phyloP scores from a whole-genome alignment of 371 early-diverging fungal genomes.

The Caulochytrium protostelioides region DNA sequence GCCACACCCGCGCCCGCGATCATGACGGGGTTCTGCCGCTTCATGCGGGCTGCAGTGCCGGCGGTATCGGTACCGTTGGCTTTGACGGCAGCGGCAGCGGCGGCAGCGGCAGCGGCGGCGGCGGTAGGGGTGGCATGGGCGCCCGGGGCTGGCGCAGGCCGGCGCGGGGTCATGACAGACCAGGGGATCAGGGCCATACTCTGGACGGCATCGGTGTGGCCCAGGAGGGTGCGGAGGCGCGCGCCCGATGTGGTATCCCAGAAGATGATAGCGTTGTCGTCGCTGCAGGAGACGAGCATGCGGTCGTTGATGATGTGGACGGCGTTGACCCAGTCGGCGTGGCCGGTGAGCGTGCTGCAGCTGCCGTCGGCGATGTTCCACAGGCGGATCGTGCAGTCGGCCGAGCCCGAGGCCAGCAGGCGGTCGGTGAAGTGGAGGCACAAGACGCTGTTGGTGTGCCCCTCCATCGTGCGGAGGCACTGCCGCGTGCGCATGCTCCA shows the following conservation, averaged over 20 bases:
- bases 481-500: constrained; percentile 48
- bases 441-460: constrained; percentile 58
- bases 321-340: constrained; percentile 67
- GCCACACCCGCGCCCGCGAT: no score
- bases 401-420: constrained; percentile 54
- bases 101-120: constrained; percentile 3
- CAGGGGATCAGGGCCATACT: constrained; percentile 14
- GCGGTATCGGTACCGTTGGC: no score
- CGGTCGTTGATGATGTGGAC: constrained; percentile 47
- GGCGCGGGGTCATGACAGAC: not conserved
- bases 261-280: constrained; percentile 54
- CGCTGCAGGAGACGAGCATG: constrained; percentile 51
- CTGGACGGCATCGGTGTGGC: constrained; percentile 67
- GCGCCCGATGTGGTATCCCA: constrained; percentile 56
- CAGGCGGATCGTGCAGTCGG: constrained; percentile 65
- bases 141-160: constrained; percentile 3
- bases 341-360: constrained; percentile 55
- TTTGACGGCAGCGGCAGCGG: constrained; percentile 4
- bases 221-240: constrained; percentile 42
- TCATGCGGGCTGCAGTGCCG: no score
- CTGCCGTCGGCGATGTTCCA: constrained; percentile 71
- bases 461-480: constrained; percentile 59
- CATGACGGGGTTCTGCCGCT: no score
- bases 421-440: constrained; percentile 46
- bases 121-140: constrained; percentile 3